These are phyloP conservation scores for Macrolepiota dolichaula DNA, from an alignment of 768 basidiomycete species.

Conservation along the genomic window DNA sequence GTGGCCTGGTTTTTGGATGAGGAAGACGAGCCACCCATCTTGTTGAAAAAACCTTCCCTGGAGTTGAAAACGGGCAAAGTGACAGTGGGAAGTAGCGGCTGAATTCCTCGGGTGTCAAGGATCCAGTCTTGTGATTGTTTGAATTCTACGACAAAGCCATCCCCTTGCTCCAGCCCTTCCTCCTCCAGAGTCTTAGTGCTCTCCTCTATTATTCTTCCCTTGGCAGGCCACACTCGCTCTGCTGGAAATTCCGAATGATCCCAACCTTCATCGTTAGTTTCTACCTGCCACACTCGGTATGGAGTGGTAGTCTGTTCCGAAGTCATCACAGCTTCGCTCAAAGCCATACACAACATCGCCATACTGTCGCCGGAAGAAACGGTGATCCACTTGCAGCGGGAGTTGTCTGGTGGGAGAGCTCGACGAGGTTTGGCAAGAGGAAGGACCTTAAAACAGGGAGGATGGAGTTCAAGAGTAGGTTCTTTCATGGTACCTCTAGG, in stretches of 20 bases:
- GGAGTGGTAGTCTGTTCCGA: constrained; percentile 28
- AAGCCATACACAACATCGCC: constrained; percentile 33
- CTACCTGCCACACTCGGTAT: constrained; percentile 66
- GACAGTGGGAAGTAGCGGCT: constrained; percentile 19
- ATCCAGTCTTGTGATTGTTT: constrained; percentile 59
- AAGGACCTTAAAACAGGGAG: constrained; percentile 60
- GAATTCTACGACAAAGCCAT: constrained; percentile 78
- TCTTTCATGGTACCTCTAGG: constrained; percentile 48
- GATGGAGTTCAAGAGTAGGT: constrained; percentile 66
- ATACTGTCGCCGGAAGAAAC: constrained; percentile 54
- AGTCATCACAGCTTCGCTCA: constrained; percentile 34
- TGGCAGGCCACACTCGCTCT: constrained; percentile 25
- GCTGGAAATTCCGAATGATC: constrained; percentile 28
- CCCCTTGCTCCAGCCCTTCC: constrained; percentile 53
- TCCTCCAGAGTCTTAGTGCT: constrained; percentile 55
- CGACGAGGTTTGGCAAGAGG: constrained; percentile 33
- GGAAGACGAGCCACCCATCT: constrained; percentile 24
- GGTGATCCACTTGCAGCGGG: constrained; percentile 32
- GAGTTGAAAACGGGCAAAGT: constrained; percentile 48
- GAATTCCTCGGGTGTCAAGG: constrained; percentile 29
- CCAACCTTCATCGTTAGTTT: constrained; percentile 34
- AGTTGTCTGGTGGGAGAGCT: constrained; percentile 20
- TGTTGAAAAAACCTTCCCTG: constrained; percentile 54
- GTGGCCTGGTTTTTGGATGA: constrained; percentile 17
- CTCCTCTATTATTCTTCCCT: constrained; percentile 41